Conservation (phyloP, 2,329 filamentous ascomycete genomes). For the Hypoxylon sp. region DNA sequence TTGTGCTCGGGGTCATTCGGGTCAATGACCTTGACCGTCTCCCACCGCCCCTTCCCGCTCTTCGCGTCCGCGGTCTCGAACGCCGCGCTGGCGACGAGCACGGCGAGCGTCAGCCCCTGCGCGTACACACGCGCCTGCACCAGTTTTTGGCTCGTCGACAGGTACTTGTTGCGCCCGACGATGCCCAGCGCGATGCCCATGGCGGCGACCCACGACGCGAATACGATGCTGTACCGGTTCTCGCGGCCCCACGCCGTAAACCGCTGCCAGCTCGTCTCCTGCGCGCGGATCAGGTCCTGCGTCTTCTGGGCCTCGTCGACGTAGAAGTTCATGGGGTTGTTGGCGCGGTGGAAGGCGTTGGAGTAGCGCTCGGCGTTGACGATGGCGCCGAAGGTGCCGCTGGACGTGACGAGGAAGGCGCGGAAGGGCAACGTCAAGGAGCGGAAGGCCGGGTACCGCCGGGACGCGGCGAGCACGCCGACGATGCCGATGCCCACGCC, state of each 20-base stretch:
- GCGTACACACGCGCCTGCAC: slow-evolving; percentile 96
- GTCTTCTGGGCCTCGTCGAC: slow-evolving; percentile 71
- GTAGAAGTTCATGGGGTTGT: slow-evolving; percentile 76
- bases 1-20: slow-evolving; percentile 86
- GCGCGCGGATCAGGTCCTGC: slow-evolving; percentile 64
- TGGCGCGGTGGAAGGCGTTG: slow-evolving; percentile 73
- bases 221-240: slow-evolving; percentile 89
- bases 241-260: slow-evolving; percentile 78
- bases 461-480: slow-evolving; percentile 75
- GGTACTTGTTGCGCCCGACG: slow-evolving; percentile 81
- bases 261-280: slow-evolving; percentile 69
- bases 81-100: slow-evolving; percentile 83
- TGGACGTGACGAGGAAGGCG: slow-evolving; percentile 86
- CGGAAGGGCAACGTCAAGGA: slow-evolving; percentile 89
- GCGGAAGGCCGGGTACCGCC: slow-evolving; percentile 82
- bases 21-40: slow-evolving; percentile 84
- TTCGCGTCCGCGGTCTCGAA: slow-evolving; percentile 85
- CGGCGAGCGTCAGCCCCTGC: slow-evolving; percentile 86
- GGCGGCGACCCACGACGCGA: slow-evolving; percentile 81
- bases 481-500: slow-evolving; percentile 75
- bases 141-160: slow-evolving; percentile 84
- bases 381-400: slow-evolving; percentile 87
- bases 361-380: slow-evolving; percentile 82
- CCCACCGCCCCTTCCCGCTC: slow-evolving; percentile 81
- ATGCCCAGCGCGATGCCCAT: slow-evolving; percentile 81